Percentiles rank a stretch among this genome's conserved stretches.
These are phyloP conservation scores for Penicillium concentricum DNA, from an alignment of 2,329 filamentous ascomycete species.

Conservation along the genomic window DNA sequence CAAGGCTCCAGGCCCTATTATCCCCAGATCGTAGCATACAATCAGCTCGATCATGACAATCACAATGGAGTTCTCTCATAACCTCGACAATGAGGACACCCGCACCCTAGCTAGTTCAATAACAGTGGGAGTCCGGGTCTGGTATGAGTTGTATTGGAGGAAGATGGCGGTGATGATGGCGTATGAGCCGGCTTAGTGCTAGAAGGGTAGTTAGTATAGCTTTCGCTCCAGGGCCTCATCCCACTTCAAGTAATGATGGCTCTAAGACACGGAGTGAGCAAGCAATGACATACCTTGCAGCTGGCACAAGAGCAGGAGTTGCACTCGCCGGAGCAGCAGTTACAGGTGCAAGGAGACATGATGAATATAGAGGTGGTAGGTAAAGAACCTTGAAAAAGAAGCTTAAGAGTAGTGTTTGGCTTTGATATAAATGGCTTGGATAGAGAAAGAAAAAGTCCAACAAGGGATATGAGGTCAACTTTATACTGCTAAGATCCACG, in stretches of 20 bases:
- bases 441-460: constrained; percentile 3
- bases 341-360: constrained; percentile 45
- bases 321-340: constrained; percentile 41
- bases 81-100: not conserved
- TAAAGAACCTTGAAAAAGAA: constrained; percentile 13
- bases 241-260: not conserved
- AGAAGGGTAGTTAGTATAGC: constrained; percentile 16
- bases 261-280: not conserved
- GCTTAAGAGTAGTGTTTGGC: not conserved
- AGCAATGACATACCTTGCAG: constrained; percentile 35
- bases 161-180: constrained; percentile 18
- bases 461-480: constrained; percentile 7
- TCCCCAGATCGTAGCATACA: constrained; percentile 4
- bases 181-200: constrained; percentile 24
- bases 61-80: constrained; percentile 2
- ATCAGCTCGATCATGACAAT: constrained; percentile 7
- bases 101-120: constrained; percentile 15
- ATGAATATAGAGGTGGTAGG: constrained; percentile 26
- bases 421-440: not conserved
- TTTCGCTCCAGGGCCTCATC: not conserved
- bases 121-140: constrained; percentile 24
- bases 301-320: constrained; percentile 39
- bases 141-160: constrained; percentile 23
- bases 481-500: constrained; percentile 17
- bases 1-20: constrained; percentile 12